Percentiles rank a stretch among this genome's conserved stretches.
phyloP scores from a whole-genome alignment of 2,329 filamentous ascomycete genomes.

The Pseudocercospora fuligena region DNA sequence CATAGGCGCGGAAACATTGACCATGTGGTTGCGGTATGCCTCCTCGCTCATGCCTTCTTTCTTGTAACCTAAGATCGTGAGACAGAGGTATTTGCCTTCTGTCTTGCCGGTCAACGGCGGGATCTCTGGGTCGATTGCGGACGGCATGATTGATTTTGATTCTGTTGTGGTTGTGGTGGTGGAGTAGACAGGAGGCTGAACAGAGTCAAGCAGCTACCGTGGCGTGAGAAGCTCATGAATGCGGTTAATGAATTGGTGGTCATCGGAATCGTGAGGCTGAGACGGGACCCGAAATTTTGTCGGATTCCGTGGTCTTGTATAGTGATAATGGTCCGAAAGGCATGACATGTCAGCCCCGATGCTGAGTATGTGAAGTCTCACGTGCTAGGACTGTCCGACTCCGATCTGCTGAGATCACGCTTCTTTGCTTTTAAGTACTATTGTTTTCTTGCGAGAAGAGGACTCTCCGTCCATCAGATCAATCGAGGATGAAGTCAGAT shows the following conservation, averaged over 20 bases:
- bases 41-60: constrained; percentile 56
- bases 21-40: constrained; percentile 56
- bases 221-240: constrained; percentile 5
- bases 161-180: neutral
- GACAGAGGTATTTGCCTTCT: constrained; percentile 33
- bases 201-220: neutral
- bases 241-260: neutral
- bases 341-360: neutral
- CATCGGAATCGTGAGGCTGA: neutral
- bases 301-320: neutral
- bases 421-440: neutral
- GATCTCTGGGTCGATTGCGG: constrained; percentile 4
- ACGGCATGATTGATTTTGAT: too few species aligned
- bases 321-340: neutral
- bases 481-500: constrained; percentile 4
- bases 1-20: constrained; percentile 52
- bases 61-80: constrained; percentile 57
- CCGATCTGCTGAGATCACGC: neutral
- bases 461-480: neutral
- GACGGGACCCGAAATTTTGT: neutral
- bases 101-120: neutral
- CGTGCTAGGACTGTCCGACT: neutral
- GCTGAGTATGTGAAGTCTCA: neutral
- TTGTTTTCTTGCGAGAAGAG: neutral
- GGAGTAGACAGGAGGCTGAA: neutral